These are phyloP conservation scores for Trypanosoma vivax DNA, from an alignment of 208 protist species.

Conservation along the genomic window DNA sequence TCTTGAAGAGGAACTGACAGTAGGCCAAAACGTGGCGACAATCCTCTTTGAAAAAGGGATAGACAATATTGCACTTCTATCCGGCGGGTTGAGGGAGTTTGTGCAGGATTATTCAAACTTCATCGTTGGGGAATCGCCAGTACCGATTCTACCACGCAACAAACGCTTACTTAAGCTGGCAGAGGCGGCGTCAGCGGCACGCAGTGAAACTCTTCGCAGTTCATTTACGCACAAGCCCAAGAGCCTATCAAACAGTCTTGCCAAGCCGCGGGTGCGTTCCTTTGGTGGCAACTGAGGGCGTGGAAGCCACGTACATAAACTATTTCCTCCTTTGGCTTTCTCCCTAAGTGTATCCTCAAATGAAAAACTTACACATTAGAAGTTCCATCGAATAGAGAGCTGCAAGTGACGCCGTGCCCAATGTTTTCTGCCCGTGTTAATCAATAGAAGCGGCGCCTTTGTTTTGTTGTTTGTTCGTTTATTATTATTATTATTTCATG, in stretches of 20 bases:
- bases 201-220: constrained; percentile 69
- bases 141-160: constrained; percentile 65
- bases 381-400: too few species aligned
- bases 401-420: too few species aligned
- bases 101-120: constrained; percentile 62
- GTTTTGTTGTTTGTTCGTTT: too few species aligned
- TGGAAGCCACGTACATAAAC: too few species aligned
- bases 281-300: background rate
- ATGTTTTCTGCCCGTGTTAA: too few species aligned
- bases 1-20: constrained; percentile 63
- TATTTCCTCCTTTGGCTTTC: too few species aligned
- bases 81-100: constrained; percentile 79
- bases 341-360: too few species aligned
- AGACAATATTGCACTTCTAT: constrained; percentile 79
- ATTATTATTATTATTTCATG: too few species aligned
- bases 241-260: constrained; percentile 75
- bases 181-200: constrained; percentile 51
- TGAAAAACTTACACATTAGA: too few species aligned
- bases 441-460: too few species aligned
- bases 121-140: constrained; percentile 48
- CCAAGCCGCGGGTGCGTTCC: constrained; percentile 24
- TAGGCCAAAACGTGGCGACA: constrained; percentile 39
- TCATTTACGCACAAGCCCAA: constrained; percentile 73
- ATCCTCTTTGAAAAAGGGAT: constrained; percentile 81
- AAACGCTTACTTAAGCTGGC: constrained; percentile 62